Evolutionary conservation across 139 green algal species (phyloP).

Genomic region (Asterochloris erici): DNA sequence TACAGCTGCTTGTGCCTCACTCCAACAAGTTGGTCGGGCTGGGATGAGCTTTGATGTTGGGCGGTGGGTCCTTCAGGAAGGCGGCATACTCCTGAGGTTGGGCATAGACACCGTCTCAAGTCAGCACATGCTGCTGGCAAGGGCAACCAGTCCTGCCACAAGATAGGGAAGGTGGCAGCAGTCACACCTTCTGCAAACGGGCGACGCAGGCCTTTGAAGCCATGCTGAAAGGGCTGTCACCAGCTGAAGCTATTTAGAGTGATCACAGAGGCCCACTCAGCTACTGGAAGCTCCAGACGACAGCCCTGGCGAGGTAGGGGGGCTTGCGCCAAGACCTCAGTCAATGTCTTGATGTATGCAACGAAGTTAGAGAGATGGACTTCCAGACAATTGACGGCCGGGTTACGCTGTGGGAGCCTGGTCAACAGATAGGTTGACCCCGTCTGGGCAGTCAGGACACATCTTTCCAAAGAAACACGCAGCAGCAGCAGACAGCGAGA

Average conservation of each 20-base stretch:
- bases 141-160: too few relatives aligned
- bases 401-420: neutral
- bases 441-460: too few relatives aligned
- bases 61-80: conserved; percentile 69
- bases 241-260: neutral
- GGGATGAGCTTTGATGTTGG: conserved; percentile 71
- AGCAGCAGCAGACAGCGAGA: too few relatives aligned
- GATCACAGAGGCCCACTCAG: too few relatives aligned
- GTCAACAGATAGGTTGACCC: neutral
- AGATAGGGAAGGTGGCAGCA: neutral
- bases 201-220: conserved; percentile 55
- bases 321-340: too few relatives aligned
- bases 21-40: conserved; percentile 75
- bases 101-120: neutral
- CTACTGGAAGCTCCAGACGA: too few relatives aligned
- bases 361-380: too few relatives aligned
- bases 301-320: too few relatives aligned
- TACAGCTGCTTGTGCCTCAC: conserved; percentile 36
- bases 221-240: conserved; percentile 7
- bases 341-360: too few relatives aligned
- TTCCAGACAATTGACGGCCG: too few relatives aligned
- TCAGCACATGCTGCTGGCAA: neutral
- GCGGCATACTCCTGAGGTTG: too few relatives aligned
- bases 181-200: conserved; percentile 73
- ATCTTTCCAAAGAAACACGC: too few relatives aligned